Evolutionary conservation across 2,329 filamentous ascomycete species (phyloP), one percentile per base, ranked within the genome.

Genomic region (Fusarium foetens): DNA sequence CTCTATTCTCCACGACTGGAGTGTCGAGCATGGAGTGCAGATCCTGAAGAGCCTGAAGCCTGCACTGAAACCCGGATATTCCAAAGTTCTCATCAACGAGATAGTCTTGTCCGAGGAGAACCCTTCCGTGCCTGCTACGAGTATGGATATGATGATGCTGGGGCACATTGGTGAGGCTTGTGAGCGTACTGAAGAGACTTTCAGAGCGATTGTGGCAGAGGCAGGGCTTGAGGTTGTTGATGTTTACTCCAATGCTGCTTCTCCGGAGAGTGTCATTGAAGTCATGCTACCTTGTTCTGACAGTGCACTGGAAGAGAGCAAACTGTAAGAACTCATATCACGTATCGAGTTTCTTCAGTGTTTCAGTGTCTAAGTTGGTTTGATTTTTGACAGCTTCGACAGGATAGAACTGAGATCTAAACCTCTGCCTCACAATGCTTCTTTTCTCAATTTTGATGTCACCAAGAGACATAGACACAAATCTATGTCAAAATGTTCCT

Each of bases 1-100:
- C 81, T 60, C 77, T 76, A 55, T 78, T 46, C 77, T 84, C 3
- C 82, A 84, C 63, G 79, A 83, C 60, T 83, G 82, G 63, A 68
- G 77, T 27, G 81, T 83, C 57, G 73, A 77, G 4, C 76, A 77
- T 19, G 78, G 75, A 31, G 75, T 78, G 3, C 55, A 71, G 27
- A 82, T 83, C 3, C 72, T 83, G 10, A 57, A 72, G 45, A 76
- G 74, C 6, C 53, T 82, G 8, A 61, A 72, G 6, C 67, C 70
- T 8, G 80, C 81, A 13, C 77, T 82, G 76, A 66, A 46, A 43
- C 63, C 63, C 10, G 63, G 71, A 7, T 73, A 73, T 43, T 67
- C 60, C 31, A 68, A 39, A 23, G 29, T 74, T 9, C 29, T 72
- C 13, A 42, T 72, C 33, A 70, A 72, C 21, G 66, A 72, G 39